Evolutionary conservation across 148 eudicot genomes (phyloP), one percentile per base, ranked within the genome.

Genomic region (Heliosperma pusillum): DNA sequence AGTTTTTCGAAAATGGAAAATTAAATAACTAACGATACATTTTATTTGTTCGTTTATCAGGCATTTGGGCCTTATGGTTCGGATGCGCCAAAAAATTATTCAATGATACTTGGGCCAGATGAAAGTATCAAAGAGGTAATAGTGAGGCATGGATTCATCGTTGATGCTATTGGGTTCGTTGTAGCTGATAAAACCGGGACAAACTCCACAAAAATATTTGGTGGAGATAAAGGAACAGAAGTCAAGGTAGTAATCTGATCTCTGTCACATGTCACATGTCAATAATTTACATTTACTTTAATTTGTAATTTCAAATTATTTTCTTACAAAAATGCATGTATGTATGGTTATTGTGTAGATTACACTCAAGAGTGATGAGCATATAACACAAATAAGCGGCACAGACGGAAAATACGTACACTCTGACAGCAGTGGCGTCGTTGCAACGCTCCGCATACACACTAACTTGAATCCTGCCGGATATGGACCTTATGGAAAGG

Each of bases 401-500:
- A 40, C 45, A 5, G 40, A 29, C 1, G 70, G 45, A 40, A n/a
- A 36, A 27, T 66, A 11, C 40, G 70, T 3, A 56, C 60, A 56
- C 21, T 56, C 22, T 9, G 22, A 21, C 52, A 66, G 21, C 70
- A 17, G 7, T 19, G 22, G 13, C 24, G 15, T 33, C 13, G 25
- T 69, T 22, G 72, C n/a, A 16, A 44, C 33, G 16, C 13, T 69
- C 1, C 21, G 22, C 7, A 44, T 69, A 45, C 56, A 69, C 29
- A 69, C 57, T 1, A 69, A 69, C 19, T 16, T 47, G 7, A n/a
- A 17, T n/a, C 57, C 55, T 1, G 12, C 7, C 12, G 71, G 55
- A 47, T 69, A 69, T 25, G 72, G 72, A 44, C 72, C 72, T 0
- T 69, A 20, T 69, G 72, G 72, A n/a, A 12, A 40, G 21, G 71